phyloP scores from a whole-genome alignment of 768 basidiomycete species.

The Naganishia friedmannii region DNA sequence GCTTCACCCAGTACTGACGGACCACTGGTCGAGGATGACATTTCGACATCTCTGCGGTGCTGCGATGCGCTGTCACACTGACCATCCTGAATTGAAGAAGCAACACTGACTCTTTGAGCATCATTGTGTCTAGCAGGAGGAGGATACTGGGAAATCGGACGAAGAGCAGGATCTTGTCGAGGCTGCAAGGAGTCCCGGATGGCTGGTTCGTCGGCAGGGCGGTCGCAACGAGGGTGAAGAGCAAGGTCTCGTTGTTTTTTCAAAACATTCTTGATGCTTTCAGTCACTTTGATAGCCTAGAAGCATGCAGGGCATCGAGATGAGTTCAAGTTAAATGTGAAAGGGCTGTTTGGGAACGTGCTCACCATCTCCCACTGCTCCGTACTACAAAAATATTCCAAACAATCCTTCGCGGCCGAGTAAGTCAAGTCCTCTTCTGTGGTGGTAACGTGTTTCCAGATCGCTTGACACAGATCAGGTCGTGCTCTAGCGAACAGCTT shows the following conservation, averaged over 20 bases:
- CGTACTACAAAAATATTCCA: constrained; percentile 5
- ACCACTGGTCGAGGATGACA: too few relatives aligned
- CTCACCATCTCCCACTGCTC: constrained; percentile 5
- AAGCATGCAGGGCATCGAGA: background rate
- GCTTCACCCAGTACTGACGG: too few relatives aligned
- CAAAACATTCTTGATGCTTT: background rate
- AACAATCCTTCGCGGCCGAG: constrained; percentile 1
- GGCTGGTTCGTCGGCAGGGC: background rate
- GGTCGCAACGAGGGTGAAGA: background rate
- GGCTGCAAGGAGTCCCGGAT: too few relatives aligned
- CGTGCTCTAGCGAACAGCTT: background rate
- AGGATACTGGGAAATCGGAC: too few relatives aligned
- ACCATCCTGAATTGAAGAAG: too few relatives aligned
- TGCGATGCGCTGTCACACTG: too few relatives aligned
- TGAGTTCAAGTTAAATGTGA: background rate
- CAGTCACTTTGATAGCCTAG: background rate
- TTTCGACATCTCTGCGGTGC: too few relatives aligned
- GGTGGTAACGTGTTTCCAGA: background rate
- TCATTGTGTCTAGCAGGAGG: too few relatives aligned
- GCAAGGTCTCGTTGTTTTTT: background rate
- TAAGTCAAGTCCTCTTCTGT: background rate
- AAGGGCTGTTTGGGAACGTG: background rate
- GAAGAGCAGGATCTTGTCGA: too few relatives aligned
- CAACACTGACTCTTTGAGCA: too few relatives aligned
- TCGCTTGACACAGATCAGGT: constrained; percentile 3